Percentiles rank a stretch among this genome's conserved stretches.
Conservation (phyloP, 305 asterid genomes). For the Caryopteris hybrid region DNA sequence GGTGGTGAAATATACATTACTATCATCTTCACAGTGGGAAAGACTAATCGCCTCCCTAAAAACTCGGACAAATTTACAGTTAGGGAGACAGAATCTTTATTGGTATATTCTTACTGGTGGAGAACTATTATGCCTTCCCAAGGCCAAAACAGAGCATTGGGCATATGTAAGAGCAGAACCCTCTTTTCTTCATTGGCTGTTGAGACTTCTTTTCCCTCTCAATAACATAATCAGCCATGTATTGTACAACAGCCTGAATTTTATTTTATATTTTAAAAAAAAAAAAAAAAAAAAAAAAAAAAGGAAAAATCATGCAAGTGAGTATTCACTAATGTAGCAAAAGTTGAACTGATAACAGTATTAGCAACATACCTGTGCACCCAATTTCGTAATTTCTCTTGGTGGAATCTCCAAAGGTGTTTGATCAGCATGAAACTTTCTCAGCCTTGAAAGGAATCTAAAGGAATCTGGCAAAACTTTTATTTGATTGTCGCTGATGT, state of each 20-base stretch:
- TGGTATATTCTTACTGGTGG: neutral
- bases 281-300: neutral
- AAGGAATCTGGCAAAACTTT: constrained; percentile 66
- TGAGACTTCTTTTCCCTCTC: constrained; percentile 31
- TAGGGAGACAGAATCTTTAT: constrained; percentile 4
- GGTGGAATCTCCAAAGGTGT: constrained; percentile 84
- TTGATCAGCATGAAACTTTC: constrained; percentile 50
- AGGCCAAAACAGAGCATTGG: constrained; percentile 46
- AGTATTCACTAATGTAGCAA: neutral
- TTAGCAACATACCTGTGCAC: constrained; percentile 53
- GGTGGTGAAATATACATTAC: neutral
- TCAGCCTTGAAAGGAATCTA: constrained; percentile 46
- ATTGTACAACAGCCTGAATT: constrained; percentile 62
- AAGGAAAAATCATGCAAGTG: neutral
- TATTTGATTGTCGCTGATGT: constrained; percentile 71
- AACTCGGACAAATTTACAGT: constrained; percentile 2
- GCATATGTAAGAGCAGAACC: constrained; percentile 43
- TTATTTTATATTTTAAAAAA: too few species aligned
- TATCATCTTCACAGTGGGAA: neutral
- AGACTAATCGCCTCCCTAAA: neutral
- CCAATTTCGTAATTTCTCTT: constrained; percentile 38
- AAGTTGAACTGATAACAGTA: neutral
- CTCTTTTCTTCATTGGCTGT: constrained; percentile 33
- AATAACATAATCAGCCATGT: constrained; percentile 51
- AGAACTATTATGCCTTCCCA: constrained; percentile 24